Conservation (phyloP, 352 stramenopile species). For the Pythium scleroteichum region DNA sequence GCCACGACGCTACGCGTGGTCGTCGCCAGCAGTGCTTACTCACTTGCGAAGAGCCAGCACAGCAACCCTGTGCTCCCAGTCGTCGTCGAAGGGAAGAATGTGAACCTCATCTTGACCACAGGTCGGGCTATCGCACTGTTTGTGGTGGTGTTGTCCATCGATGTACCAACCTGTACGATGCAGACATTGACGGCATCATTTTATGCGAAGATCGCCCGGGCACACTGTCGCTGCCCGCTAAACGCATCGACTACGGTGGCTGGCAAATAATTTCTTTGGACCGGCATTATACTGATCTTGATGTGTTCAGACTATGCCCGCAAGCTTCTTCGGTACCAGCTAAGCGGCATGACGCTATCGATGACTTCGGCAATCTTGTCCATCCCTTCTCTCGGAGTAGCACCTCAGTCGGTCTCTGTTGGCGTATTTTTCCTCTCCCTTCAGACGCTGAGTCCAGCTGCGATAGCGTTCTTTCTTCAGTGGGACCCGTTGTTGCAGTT, state of each 20-base stretch:
- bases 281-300: too few species aligned
- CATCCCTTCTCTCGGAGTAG: slow-evolving; percentile 34
- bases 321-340: slow-evolving; percentile 49
- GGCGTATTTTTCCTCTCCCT: slow-evolving; percentile 46
- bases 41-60: slow-evolving; percentile 39
- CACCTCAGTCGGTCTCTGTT: slow-evolving; percentile 25
- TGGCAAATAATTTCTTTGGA: neutral
- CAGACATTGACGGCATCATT: slow-evolving; percentile 43
- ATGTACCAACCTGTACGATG: neutral
- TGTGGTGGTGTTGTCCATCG: neutral
- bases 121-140: too few species aligned
- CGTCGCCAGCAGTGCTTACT: neutral
- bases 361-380: slow-evolving; percentile 26
- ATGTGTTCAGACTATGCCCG: slow-evolving; percentile 49
- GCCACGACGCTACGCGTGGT: neutral
- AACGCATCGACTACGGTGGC: slow-evolving; percentile 42
- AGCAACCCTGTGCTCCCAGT: slow-evolving; percentile 47
- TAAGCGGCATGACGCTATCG: slow-evolving; percentile 38
- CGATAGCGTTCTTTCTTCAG: slow-evolving; percentile 55
- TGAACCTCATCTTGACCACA: slow-evolving; percentile 48
- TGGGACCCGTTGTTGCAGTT: slow-evolving; percentile 4
- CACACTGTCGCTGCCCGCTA: neutral
- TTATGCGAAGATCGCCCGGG: slow-evolving; percentile 36
- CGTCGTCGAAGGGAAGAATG: slow-evolving; percentile 28
- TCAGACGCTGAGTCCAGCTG: slow-evolving; percentile 42